phyloP scores from a whole-genome alignment of 495 filamentous ascomycete species.

The Neurospora terricola region DNA sequence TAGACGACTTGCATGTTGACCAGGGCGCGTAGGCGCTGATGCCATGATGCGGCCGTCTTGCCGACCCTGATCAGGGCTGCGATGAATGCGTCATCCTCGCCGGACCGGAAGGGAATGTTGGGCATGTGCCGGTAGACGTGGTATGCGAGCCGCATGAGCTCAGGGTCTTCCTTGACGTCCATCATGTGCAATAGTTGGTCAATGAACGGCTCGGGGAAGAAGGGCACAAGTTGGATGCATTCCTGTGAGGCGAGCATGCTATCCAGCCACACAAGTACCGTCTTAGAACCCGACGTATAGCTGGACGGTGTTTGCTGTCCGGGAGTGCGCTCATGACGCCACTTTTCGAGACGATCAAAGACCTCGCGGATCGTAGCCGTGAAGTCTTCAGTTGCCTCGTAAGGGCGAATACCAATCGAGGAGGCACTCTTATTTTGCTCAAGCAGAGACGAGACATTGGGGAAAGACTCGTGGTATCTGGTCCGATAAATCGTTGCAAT shows the following conservation, averaged over 20 bases:
- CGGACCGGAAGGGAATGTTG: conserved; percentile 85
- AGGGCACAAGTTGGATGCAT: conserved; percentile 80
- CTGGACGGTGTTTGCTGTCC: conserved; percentile 89
- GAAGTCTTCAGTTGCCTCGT: conserved; percentile 67
- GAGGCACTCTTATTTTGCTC: conserved; percentile 67
- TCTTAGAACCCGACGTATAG: conserved; percentile 95
- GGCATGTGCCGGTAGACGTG: conserved; percentile 95
- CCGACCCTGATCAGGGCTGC: conserved; percentile 81
- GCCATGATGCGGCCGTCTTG: conserved; percentile 79
- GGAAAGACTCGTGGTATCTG: conserved; percentile 86
- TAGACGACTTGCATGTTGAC: conserved; percentile 99
- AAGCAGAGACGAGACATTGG: conserved; percentile 62
- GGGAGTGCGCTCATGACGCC: conserved; percentile 73
- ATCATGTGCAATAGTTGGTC: conserved; percentile 97
- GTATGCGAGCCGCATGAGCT: conserved; percentile 89
- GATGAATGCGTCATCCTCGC: conserved; percentile 77
- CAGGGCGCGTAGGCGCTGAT: conserved; percentile 89
- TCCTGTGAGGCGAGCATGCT: conserved; percentile 82
- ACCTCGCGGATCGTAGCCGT: conserved; percentile 59
- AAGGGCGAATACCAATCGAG: conserved; percentile 78
- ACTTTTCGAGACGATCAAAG: conserved; percentile 73
- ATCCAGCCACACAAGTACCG: conserved; percentile 90
- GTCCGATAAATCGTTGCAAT: conserved; percentile 81
- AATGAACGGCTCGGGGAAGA: conserved; percentile 84
- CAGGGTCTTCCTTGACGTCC: conserved; percentile 98